Evolutionary conservation across 75 land plant species (phyloP).

Genomic region (Adiantum capillusveneris): DNA sequence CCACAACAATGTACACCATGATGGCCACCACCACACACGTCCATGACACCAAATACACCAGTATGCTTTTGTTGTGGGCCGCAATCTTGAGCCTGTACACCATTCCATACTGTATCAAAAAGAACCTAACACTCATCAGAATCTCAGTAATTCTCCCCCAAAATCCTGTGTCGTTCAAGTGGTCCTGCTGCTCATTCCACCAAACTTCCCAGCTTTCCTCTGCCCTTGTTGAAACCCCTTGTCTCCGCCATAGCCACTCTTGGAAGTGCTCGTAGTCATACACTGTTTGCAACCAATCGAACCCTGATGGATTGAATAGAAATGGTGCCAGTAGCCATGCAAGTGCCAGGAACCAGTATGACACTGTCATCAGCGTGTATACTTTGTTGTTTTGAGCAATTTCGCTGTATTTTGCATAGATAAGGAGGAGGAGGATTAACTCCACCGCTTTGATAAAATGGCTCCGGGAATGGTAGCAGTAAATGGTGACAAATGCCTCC

Average conservation of each 20-base stretch:
- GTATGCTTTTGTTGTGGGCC: slow-evolving; percentile 39
- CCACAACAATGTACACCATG: slow-evolving; percentile 1
- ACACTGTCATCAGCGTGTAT: slow-evolving; percentile 6
- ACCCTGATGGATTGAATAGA: slow-evolving; percentile 94
- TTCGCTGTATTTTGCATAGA: slow-evolving; percentile 2
- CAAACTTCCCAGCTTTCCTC: slow-evolving; percentile 97
- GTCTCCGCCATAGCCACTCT: slow-evolving; percentile 91
- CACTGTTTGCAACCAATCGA: slow-evolving; percentile 95
- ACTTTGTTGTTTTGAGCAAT: slow-evolving; percentile 1
- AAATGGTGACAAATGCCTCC: background rate
- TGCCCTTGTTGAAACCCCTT: slow-evolving; percentile 60
- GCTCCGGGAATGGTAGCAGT: slow-evolving; percentile 6
- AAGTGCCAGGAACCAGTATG: slow-evolving; percentile 7
- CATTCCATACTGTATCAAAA: slow-evolving; percentile 90
- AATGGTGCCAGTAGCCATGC: slow-evolving; percentile 57
- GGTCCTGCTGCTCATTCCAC: slow-evolving; percentile 97
- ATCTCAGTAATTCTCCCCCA: slow-evolving; percentile 76
- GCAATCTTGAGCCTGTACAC: slow-evolving; percentile 89
- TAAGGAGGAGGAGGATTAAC: background rate
- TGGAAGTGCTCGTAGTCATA: slow-evolving; percentile 64
- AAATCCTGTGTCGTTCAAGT: slow-evolving; percentile 59
- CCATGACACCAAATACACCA: slow-evolving; percentile 48
- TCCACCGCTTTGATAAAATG: slow-evolving; percentile 9
- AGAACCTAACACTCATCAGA: slow-evolving; percentile 71
- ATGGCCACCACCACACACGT: slow-evolving; percentile 7